Percentiles rank a stretch among this genome's conserved stretches.
Conservation (phyloP, 164 flowering plant genomes). For the Macadamia tetraphylla region DNA sequence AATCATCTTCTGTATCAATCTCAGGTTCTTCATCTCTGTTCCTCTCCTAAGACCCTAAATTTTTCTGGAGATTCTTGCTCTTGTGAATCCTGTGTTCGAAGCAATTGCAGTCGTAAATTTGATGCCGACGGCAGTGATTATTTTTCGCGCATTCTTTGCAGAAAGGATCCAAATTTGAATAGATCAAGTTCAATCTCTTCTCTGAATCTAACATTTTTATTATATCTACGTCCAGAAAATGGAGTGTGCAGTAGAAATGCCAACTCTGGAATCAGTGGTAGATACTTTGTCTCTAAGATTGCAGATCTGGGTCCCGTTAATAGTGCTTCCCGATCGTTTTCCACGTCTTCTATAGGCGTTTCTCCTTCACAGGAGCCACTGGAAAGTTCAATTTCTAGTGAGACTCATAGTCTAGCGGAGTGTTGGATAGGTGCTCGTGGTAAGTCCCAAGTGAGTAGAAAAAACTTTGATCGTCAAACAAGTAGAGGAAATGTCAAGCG, state of each 20-base stretch:
- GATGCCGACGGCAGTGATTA: too few relatives aligned
- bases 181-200: slow-evolving; percentile 4
- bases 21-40: background rate
- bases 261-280: background rate
- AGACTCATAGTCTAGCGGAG: background rate
- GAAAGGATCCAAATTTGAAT: background rate
- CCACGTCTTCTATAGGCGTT: slow-evolving; percentile 1
- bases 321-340: slow-evolving; percentile 10
- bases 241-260: background rate
- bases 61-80: slow-evolving; percentile 6
- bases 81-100: background rate
- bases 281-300: background rate
- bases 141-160: too few relatives aligned
- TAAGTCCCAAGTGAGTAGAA: slow-evolving; percentile 2
- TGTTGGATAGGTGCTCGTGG: background rate
- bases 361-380: background rate
- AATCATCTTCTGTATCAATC: background rate
- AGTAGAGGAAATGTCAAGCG: background rate
- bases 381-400: background rate
- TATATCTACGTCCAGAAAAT: background rate
- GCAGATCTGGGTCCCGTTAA: background rate
- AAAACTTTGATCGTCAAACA: background rate
- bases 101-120: background rate
- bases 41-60: slow-evolving; percentile 14
- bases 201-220: background rate